Evolutionary conservation across 2,329 filamentous ascomycete genomes (phyloP), one percentile per base, ranked within the genome.

Genomic region (Lomentospora prolificans): DNA sequence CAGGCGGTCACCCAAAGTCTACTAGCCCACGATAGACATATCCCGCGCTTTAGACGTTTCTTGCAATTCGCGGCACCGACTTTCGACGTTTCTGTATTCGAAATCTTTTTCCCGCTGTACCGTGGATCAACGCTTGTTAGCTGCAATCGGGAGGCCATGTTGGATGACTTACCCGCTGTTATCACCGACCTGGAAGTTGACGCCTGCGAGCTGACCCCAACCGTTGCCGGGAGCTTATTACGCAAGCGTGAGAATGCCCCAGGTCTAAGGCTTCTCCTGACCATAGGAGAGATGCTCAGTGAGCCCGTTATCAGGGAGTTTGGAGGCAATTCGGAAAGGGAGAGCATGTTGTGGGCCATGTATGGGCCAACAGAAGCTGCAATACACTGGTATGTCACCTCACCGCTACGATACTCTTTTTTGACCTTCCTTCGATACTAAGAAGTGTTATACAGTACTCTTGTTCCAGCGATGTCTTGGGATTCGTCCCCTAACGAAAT

Each of bases 11-110:
- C 88, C 0, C 91, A 96, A 67, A 89, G 87, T 57, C 70, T 96
- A 6, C 76, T 95, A 46, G 89, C 89, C 2, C 91, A 96, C 65
- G 78, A 95, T 63, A 76, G 73, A 50, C 83, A 91, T 62, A 85
- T 96, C 41, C 91, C 91, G 2, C 39, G 55, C 0, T 96, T 96
- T 65, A 75, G 75, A 14, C 81, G 90, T 50, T 96, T 96, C 66
- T 78, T 96, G 1, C 91, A 96, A 66, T 96, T 96, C 67, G 91
- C 91, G 3, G 86, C 90, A 3, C 89, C 91, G 1, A 96, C 90
- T 0, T 96, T 96, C 66, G 91, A 96, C 68, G 91, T 96, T 6
- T 95, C 89, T 0, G 86, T 96, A 4, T 96, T 96, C 66, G 91
- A 96, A 66, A 91, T 95, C 5, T 96, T 96, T 75, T 96, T 96